Evolutionary conservation across 352 stramenopile genomes (phyloP).

Genomic region (Globisporangium cederbergense): DNA sequence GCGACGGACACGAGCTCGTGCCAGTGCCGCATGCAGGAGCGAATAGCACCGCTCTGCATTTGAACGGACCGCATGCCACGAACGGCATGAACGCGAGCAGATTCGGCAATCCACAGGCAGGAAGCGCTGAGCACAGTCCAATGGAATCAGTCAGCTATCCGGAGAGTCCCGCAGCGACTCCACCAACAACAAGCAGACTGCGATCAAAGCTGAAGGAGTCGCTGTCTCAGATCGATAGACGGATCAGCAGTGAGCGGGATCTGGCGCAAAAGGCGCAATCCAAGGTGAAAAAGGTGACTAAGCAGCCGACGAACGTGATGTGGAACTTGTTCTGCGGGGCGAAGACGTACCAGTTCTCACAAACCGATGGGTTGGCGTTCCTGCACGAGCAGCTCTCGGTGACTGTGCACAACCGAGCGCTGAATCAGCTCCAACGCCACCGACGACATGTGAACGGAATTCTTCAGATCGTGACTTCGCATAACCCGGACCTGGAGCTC

Average conservation of each 20-base stretch:
- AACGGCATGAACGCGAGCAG: slow-evolving; percentile 17
- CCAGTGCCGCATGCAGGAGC: slow-evolving; percentile 24
- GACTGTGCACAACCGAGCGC: slow-evolving; percentile 53
- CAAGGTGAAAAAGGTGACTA: slow-evolving; percentile 25
- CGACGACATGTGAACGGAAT: slow-evolving; percentile 71
- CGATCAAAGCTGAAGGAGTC: slow-evolving; percentile 62
- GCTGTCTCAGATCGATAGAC: slow-evolving; percentile 49
- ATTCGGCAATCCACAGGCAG: slow-evolving; percentile 38
- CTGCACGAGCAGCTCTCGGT: slow-evolving; percentile 56
- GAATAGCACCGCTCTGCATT: neutral
- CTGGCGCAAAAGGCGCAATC: slow-evolving; percentile 32
- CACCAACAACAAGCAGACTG: slow-evolving; percentile 37
- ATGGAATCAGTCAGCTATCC: slow-evolving; percentile 24
- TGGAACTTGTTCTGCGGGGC: slow-evolving; percentile 68
- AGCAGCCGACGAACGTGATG: slow-evolving; percentile 36
- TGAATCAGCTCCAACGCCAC: slow-evolving; percentile 83
- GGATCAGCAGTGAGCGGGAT: slow-evolving; percentile 43
- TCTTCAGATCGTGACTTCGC: slow-evolving; percentile 75
- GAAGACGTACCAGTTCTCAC: slow-evolving; percentile 22
- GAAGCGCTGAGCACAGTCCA: slow-evolving; percentile 26
- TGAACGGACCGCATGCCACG: slow-evolving; percentile 4
- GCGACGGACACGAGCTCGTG: slow-evolving; percentile 29
- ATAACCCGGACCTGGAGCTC: slow-evolving; percentile 76
- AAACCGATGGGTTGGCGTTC: slow-evolving; percentile 53
- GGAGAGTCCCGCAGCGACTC: slow-evolving; percentile 22